These are phyloP conservation scores for Syncephalastrum contaminatum DNA, from an alignment of 371 early-diverging fungal genomes.

Conservation along the genomic window DNA sequence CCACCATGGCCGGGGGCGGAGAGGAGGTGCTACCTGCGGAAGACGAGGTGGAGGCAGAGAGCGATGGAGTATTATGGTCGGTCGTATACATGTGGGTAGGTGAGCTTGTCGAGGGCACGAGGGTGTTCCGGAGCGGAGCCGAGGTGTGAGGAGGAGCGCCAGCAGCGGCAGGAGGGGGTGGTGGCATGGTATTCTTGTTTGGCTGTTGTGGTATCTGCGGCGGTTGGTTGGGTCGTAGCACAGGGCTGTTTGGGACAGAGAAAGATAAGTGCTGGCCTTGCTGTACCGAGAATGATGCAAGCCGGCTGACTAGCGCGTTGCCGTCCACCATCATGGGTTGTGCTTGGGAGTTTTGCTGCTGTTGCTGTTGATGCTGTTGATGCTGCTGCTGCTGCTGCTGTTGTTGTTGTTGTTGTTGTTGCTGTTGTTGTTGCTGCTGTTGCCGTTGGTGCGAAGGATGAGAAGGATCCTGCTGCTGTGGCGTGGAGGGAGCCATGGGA, in stretches of 20 bases:
- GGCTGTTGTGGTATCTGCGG: slow-evolving; percentile 9
- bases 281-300: slow-evolving; percentile 11
- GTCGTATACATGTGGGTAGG: slow-evolving; percentile 14
- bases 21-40: slow-evolving; percentile 15
- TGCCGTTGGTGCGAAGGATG: slow-evolving; percentile 12
- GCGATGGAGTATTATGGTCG: slow-evolving; percentile 9
- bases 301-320: slow-evolving; percentile 13
- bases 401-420: slow-evolving; percentile 12
- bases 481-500: slow-evolving; percentile 9
- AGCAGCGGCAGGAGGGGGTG: slow-evolving; percentile 34
- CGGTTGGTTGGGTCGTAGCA: slow-evolving; percentile 16
- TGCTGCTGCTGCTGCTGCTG: slow-evolving; percentile 14
- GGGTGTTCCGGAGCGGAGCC: slow-evolving; percentile 11
- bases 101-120: slow-evolving; percentile 12
- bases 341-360: slow-evolving; percentile 7
- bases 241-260: slow-evolving; percentile 29
- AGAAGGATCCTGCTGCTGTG: slow-evolving; percentile 1
- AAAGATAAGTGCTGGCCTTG: slow-evolving; percentile 18
- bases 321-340: slow-evolving; percentile 16
- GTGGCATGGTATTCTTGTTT: slow-evolving; percentile 24
- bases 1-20: slow-evolving; percentile 9
- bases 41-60: slow-evolving; percentile 19
- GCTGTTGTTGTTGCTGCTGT: slow-evolving; percentile 18
- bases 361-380: slow-evolving; percentile 9
- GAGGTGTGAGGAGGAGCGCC: slow-evolving; percentile 9